Base-by-base conservation (phyloP, 1,284 basidiomycete genomes). In the Apiotrichum akiyoshidainum region DNA sequence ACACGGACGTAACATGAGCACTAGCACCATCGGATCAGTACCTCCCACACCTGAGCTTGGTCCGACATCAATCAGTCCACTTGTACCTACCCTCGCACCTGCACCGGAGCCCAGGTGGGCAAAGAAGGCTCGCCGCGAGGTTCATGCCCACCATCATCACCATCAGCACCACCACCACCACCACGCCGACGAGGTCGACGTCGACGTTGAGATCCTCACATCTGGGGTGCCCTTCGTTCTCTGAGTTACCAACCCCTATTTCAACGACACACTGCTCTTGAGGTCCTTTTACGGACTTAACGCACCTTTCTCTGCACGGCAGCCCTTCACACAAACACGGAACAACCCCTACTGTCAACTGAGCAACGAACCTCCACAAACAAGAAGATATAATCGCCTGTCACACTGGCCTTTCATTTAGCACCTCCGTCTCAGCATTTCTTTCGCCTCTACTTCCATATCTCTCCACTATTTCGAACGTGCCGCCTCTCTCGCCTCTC, bases 1-100 rank as follows among this genome's bases (percentile, higher is more conserved):
- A 8, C 11, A 34, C 26, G 10, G 46, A 35, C 22, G 48, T n/a
- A 40, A 22, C 48, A 6, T 50, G 19, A 22, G 46, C 45, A 34
- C 35, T 1, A 26, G 35, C 17, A 44, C 47, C 11, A 31, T 37
- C 12, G 46, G 33, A 5, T 55, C 47, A 2, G 45, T 49, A 31
- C 54, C 54, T 1, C 54, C 54, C 12, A 55, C 54, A 4, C 54
- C 54, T 14, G 54, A 55, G 12, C 54, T 55, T 6, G 47, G 46
- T 14, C 46, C 54, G 8, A 42, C 33, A n/a, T 17, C 39, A 5
- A 22, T 51, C 39, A 33, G 8, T 8, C 39, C 37, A 11, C 39
- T 33, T 7, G 51, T 52, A 2, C 51, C 51, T 4, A 34, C 54
- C 12, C 53, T 54, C 19, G 44, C 42, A 2, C 46, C 54, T 12